Evolutionary conservation across 257 asterid genomes (phyloP).

Genomic region (Penstemon barbatus): DNA sequence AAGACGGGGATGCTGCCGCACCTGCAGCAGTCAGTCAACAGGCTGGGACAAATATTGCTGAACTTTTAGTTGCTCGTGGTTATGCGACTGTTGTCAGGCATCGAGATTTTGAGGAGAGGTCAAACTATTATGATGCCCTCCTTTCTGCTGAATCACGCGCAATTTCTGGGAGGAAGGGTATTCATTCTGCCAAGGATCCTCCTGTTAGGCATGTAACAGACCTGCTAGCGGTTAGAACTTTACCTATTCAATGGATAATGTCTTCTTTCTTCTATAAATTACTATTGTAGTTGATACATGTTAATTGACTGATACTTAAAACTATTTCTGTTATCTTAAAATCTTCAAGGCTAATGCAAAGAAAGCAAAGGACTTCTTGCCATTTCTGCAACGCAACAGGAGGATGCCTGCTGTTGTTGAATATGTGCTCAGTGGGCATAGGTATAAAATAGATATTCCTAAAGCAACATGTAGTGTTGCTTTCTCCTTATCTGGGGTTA

Average conservation of each 20-base stretch:
- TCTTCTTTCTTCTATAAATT: conserved; percentile 2
- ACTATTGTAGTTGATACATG: conserved; percentile 13
- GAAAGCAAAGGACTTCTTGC: conserved; percentile 88
- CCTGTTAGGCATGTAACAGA: conserved; percentile 86
- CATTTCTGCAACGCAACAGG: conserved; percentile 79
- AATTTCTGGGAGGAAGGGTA: conserved; percentile 77
- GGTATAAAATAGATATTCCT: conserved; percentile 79
- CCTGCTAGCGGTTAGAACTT: conserved; percentile 66
- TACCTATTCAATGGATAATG: conserved; percentile 10
- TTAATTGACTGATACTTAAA: conserved; percentile 1
- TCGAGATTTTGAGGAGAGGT: conserved; percentile 97
- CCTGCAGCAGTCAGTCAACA: conserved; percentile 58
- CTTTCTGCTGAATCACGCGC: conserved; percentile 94
- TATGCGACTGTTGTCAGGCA: conserved; percentile 90
- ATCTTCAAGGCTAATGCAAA: conserved; percentile 65
- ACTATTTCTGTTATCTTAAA: conserved; percentile 1
- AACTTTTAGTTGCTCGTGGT: conserved; percentile 90
- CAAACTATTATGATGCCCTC: conserved; percentile 85
- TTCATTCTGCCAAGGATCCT: conserved; percentile 86
- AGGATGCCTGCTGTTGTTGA: conserved; percentile 95
- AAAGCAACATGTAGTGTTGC: conserved; percentile 96
- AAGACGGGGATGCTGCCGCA: conserved; percentile 71
- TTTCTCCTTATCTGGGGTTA: conserved; percentile 88
- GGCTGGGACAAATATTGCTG: conserved; percentile 72
- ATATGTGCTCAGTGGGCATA: conserved; percentile 95